Base-by-base conservation (phyloP, 371 early-diverging fungal species). In the Circinella umbellata region DNA sequence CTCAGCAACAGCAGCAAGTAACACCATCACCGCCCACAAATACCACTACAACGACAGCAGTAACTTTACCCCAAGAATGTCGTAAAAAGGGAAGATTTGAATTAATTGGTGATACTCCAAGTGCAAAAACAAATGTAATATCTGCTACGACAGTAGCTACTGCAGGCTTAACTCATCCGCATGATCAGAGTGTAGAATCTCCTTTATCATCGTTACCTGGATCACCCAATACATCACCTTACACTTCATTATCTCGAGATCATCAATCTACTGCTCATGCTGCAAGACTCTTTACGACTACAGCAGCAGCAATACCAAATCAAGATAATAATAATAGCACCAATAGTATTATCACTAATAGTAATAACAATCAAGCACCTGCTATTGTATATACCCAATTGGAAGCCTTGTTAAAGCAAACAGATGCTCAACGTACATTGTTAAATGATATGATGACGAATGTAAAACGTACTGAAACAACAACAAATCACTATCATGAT, bases 41-140 rank as follows among this genome's bases (percentile, higher is more conserved):
- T 27, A 47, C 3, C 9, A 15, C 15, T 57, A 34, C 57, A 18
- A n/a, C n/a, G 27, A 18, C 57, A 57, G 57, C 27, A 57, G 57
- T 14, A 6, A 14, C 51, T 51, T 51, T 51, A 51, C 57, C 57
- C 57, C 57, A 7, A 34, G 57, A 57, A n/a, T 83, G 78, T 18
- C 65, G 83, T 51, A 81, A 80, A 59, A 84, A 79, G 46, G 81
- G 81, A 14, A 67, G 83, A 18, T 83, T 83, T 70, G 83, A 83
- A 62, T 54, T 83, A 35, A 79, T 75, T 4, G 74, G 77, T 34
- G 73, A 75, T 47, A 73, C 60, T 3, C 61, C 69, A 20, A 14
- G 42, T 42, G 42, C 62, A 27, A 36, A 35, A 38, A 42, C 47
- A 37, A 63, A 27, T 9, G 9, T n/a, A 7, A 39, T 20, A 55